These are phyloP conservation scores for Castanea crenata DNA, from an alignment of 306 rosid genomes.

Conservation along the genomic window DNA sequence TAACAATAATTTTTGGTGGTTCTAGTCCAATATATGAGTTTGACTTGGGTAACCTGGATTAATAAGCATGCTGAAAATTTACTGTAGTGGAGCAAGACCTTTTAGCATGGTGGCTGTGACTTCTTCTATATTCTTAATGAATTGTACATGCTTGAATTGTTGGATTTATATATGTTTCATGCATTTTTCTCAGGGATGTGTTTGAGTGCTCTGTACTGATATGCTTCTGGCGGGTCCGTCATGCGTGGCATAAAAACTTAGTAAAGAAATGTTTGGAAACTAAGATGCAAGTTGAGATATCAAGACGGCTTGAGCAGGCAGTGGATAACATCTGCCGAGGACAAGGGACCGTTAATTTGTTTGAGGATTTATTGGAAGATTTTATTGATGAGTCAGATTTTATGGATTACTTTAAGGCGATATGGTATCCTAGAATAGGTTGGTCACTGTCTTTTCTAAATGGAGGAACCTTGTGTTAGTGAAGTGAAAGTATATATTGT, in stretches of 20 bases:
- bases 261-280: conserved; percentile 50
- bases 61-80: conserved; percentile 19
- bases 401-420: conserved; percentile 84
- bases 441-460: conserved; percentile 31
- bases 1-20: background rate
- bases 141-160: conserved; percentile 5
- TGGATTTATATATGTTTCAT: conserved; percentile 22
- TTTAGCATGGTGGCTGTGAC: background rate
- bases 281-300: conserved; percentile 63
- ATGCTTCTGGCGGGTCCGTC: conserved; percentile 86
- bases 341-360: conserved; percentile 50
- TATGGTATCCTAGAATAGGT: conserved; percentile 86
- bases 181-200: conserved; percentile 66
- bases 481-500: background rate
- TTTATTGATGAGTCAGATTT: conserved; percentile 65
- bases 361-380: conserved; percentile 73
- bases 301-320: conserved; percentile 54
- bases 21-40: conserved; percentile 18
- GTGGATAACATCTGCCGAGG: conserved; percentile 55
- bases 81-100: background rate
- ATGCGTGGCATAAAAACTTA: conserved; percentile 83
- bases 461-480: conserved; percentile 6
- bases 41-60: conserved; percentile 12
- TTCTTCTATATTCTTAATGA: conserved; percentile 10
- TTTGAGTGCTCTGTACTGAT: conserved; percentile 80